Base-by-base conservation (phyloP, 768 basidiomycete species). In the Serpula lacrymans region DNA sequence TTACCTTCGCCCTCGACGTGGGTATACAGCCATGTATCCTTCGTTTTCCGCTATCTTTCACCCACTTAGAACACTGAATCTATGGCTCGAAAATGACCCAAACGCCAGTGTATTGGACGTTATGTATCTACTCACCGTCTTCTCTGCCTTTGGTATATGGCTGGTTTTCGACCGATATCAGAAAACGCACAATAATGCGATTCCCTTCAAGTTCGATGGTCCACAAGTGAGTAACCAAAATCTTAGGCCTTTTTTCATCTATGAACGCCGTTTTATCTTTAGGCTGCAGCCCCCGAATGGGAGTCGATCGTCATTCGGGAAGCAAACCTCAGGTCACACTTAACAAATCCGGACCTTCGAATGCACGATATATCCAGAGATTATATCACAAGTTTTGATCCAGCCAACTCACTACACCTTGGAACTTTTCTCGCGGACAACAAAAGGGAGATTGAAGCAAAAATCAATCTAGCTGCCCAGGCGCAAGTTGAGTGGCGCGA, bases 381-480 rank as follows among this genome's bases (percentile, higher is more conserved):
- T 29, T 91, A 86, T 55, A 85, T 97, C 45, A 98, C 95, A 2
- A 83, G 84, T 57, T 98, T 80, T 52, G 95, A 97, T 61, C 95
- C 95, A 11, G 82, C 92, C 3, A 94, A 88, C 11, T 83, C 82
- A 16, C 71, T 86, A 28, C 91, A 94, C 52, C 71, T 96, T 36
- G 77, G 68, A 28, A 94, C 92, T 0, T 61, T 81, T 39, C 67
- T 89, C 5, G 85, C 93, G 1, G 89, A 93, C 54, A 75, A 79
- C 45, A 72, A 71, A 28, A 69, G 63, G 10, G 84, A 89, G 48
- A 95, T 98, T 27, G 64, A 68, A 14, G 50, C 55, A n/a, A 92
- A 90, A 61, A 88, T 99, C 47, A 43, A 51, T 6, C 64, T 55
- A 20, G 90, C 93, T 0, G 66, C 69, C 11, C 50, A 58, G 0